A percentile compares a stretch with the other conserved stretches of the same genome.
Conservation (phyloP, 176 grass and related monocot species). For the Poa pratensis region DNA sequence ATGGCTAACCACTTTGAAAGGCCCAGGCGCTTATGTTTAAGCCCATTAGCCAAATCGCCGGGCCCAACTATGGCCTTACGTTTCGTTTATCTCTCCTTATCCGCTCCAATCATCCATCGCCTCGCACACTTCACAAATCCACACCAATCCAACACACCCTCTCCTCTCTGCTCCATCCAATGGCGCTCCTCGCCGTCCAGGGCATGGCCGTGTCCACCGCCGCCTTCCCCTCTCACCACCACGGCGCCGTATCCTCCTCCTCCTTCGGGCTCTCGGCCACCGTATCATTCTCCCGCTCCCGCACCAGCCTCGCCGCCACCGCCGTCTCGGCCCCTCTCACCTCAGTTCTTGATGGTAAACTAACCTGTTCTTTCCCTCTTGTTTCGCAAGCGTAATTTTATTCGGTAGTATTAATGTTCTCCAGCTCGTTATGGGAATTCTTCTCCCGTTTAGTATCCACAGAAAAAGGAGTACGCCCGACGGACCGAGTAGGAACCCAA, state of each 20-base stretch:
- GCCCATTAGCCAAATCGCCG: not conserved
- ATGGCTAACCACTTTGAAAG: not conserved
- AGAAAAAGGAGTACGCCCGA: not conserved
- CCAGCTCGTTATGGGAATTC: not conserved
- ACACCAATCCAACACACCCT: not conserved
- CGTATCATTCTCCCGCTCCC: constrained; percentile 23
- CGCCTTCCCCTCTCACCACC: constrained; percentile 36
- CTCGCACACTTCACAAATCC: not conserved
- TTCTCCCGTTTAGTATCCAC: not conserved
- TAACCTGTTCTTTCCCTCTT: not conserved
- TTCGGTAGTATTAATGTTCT: not conserved
- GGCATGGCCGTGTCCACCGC: constrained; percentile 31
- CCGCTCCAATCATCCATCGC: constrained; percentile 25
- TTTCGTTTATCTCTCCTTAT: not conserved
- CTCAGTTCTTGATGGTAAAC: constrained; percentile 32
- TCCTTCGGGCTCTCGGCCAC: constrained; percentile 42
- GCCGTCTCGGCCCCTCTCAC: constrained; percentile 37
- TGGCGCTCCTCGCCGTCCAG: constrained; percentile 64
- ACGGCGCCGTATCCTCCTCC: constrained; percentile 38
- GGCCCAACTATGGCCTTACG: not conserved
- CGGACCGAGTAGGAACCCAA: not conserved
- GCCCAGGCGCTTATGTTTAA: not conserved
- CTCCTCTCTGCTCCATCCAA: not conserved
- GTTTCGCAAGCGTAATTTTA: not conserved
- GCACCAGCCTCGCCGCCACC: constrained; percentile 1